Percentiles rank a stretch among this genome's conserved stretches.
phyloP scores from a whole-genome alignment of 352 stramenopile species.

The Blastocystis sp. region DNA sequence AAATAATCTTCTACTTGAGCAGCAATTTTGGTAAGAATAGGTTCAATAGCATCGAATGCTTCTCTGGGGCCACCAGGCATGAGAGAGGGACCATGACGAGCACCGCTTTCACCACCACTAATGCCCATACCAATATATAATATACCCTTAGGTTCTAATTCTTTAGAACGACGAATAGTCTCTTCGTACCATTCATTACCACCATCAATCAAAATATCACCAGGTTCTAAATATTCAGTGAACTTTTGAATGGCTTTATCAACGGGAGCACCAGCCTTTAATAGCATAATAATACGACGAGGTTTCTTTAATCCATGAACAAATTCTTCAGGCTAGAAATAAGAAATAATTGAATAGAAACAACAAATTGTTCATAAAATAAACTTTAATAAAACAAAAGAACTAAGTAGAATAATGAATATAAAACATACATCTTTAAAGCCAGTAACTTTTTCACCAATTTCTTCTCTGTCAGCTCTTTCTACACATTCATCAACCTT shows the following conservation, averaged over 20 bases:
- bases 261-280: constrained; percentile 86
- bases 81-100: constrained; percentile 82
- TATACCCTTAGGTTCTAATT: constrained; percentile 76
- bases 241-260: constrained; percentile 56
- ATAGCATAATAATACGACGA: constrained; percentile 89
- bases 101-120: constrained; percentile 87
- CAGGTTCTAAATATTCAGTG: constrained; percentile 48
- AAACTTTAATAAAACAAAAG: background rate
- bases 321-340: constrained; percentile 47
- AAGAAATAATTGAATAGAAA: background rate
- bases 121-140: constrained; percentile 94
- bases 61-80: constrained; percentile 86
- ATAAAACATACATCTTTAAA: constrained; percentile 54
- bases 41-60: constrained; percentile 80
- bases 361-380: background rate
- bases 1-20: constrained; percentile 58
- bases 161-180: constrained; percentile 67
- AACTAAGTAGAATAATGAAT: too few species aligned
- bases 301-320: constrained; percentile 68
- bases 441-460: constrained; percentile 65
- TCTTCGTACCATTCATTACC: constrained; percentile 98
- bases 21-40: constrained; percentile 84
- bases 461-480: constrained; percentile 74
- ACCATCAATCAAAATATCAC: constrained; percentile 91
- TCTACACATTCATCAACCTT: constrained; percentile 84